phyloP scores from a whole-genome alignment of 495 filamentous ascomycete genomes.

The Aspergillus ellipticus region DNA sequence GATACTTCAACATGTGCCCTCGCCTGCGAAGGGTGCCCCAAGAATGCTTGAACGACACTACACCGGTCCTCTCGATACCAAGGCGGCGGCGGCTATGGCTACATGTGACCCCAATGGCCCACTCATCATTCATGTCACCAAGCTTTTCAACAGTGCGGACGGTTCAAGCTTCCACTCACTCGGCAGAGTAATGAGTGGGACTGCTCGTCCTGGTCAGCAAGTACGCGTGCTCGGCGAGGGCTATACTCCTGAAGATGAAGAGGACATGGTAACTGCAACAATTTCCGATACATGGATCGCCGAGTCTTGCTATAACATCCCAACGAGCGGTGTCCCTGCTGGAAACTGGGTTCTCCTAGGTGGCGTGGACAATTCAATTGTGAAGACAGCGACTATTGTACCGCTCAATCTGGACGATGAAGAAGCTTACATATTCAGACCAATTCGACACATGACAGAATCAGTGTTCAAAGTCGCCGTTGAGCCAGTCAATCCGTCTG shows the following conservation, averaged over 20 bases:
- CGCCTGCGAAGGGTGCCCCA: constrained; percentile 74
- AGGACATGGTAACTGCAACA: constrained; percentile 92
- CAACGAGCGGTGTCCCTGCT: constrained; percentile 86
- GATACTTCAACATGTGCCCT: constrained; percentile 86
- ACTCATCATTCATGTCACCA: constrained; percentile 84
- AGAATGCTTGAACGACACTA: constrained; percentile 80
- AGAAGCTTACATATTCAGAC: constrained; percentile 91
- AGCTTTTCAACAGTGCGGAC: constrained; percentile 84
- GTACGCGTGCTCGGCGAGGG: constrained; percentile 92
- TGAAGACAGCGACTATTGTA: constrained; percentile 96
- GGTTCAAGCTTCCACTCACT: constrained; percentile 85
- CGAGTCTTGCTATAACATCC: constrained; percentile 90
- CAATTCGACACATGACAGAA: constrained; percentile 91
- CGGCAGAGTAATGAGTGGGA: constrained; percentile 91
- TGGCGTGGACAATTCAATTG: constrained; percentile 95
- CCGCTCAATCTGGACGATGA: constrained; percentile 75
- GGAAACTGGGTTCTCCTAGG: constrained; percentile 91
- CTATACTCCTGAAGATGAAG: constrained; percentile 95
- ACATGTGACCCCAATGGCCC: constrained; percentile 86
- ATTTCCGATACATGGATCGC: constrained; percentile 87
- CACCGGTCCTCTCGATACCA: constrained; percentile 89
- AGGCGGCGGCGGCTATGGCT: constrained; percentile 73
- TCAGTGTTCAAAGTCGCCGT: constrained; percentile 98
- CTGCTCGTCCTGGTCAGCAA: constrained; percentile 73
- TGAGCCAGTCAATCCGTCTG: constrained; percentile 96